Conservation (phyloP, 306 rosid species). For the Herpetospermum pedunculosum region DNA sequence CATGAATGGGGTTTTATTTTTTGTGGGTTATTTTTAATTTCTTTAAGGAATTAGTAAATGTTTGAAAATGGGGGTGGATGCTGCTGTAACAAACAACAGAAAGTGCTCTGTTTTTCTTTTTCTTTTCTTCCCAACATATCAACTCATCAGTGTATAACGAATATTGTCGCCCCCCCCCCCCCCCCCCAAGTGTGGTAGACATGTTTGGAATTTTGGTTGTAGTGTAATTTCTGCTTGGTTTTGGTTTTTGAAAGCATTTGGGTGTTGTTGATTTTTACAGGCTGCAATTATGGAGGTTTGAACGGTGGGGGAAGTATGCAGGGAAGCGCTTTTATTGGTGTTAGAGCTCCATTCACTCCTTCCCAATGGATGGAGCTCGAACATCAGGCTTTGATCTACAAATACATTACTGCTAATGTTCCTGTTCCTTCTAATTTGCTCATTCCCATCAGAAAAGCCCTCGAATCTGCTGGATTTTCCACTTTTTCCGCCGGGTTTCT, state of each 20-base stretch:
- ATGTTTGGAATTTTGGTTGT: not conserved
- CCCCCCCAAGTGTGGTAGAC: constrained; percentile 15
- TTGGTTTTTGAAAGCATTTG: not conserved
- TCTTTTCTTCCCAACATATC: constrained; percentile 8
- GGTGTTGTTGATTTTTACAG: constrained; percentile 20
- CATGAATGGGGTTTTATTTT: not conserved
- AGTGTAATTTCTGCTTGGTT: not conserved
- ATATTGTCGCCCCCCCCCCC: constrained; percentile 3
- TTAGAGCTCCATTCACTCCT: constrained; percentile 66
- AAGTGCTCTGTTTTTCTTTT: not conserved
- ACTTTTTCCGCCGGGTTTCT: constrained; percentile 39
- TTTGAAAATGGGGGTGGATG: not conserved
- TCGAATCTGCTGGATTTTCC: constrained; percentile 58
- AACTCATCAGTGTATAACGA: constrained; percentile 11
- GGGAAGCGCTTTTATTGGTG: constrained; percentile 27
- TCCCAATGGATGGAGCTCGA: constrained; percentile 96
- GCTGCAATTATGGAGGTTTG: constrained; percentile 36
- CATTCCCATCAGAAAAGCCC: constrained; percentile 66
- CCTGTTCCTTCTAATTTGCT: constrained; percentile 77
- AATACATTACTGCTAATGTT: constrained; percentile 65
- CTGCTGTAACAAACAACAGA: not conserved
- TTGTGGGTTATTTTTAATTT: not conserved
- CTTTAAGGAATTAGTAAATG: not conserved
- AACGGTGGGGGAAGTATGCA: constrained; percentile 32
- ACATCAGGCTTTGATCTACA: constrained; percentile 94